Conservation (phyloP, 1,139 yeast genomes). For the Kurtzmaniella quercitrusa region DNA sequence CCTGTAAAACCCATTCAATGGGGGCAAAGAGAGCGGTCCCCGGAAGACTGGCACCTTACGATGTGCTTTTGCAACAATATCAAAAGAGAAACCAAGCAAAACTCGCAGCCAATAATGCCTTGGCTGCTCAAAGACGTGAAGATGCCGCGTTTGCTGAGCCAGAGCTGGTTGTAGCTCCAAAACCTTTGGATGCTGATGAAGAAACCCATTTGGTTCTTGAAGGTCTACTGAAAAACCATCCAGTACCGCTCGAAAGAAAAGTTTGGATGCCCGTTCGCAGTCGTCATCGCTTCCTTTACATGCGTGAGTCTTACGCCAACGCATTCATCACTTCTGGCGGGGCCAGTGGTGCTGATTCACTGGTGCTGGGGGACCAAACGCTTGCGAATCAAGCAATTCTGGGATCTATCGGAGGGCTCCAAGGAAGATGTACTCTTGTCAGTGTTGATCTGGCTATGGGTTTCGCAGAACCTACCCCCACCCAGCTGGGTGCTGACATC, state of each 20-base stretch:
- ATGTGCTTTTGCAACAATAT: conserved; percentile 78
- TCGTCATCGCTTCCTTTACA: conserved; percentile 69
- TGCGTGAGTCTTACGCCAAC: conserved; percentile 78
- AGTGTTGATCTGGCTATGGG: conserved; percentile 47
- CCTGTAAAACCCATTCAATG: conserved; percentile 98
- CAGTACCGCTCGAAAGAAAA: conserved; percentile 78
- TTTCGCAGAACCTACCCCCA: conserved; percentile 21
- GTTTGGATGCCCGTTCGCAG: conserved; percentile 67
- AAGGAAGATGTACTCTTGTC: conserved; percentile 72
- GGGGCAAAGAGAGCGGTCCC: conserved; percentile 94
- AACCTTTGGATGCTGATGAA: conserved; percentile 68
- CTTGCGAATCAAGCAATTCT: conserved; percentile 49
- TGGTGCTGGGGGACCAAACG: conserved; percentile 30
- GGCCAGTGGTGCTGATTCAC: conserved; percentile 17
- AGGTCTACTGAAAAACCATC: conserved; percentile 79
- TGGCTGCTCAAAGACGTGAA: conserved; percentile 51
- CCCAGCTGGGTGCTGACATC: conserved; percentile 50
- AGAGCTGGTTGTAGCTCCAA: conserved; percentile 17
- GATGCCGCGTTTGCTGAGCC: conserved; percentile 39
- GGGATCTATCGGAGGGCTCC: conserved; percentile 65
- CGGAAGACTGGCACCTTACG: conserved; percentile 92
- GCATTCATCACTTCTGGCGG: conserved; percentile 43
- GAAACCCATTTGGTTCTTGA: conserved; percentile 91
- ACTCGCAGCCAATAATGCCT: conserved; percentile 76
- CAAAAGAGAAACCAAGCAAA: conserved; percentile 92